phyloP scores from a whole-genome alignment of 2,329 filamentous ascomycete genomes.

The Myriosclerotinia scirpicola region DNA sequence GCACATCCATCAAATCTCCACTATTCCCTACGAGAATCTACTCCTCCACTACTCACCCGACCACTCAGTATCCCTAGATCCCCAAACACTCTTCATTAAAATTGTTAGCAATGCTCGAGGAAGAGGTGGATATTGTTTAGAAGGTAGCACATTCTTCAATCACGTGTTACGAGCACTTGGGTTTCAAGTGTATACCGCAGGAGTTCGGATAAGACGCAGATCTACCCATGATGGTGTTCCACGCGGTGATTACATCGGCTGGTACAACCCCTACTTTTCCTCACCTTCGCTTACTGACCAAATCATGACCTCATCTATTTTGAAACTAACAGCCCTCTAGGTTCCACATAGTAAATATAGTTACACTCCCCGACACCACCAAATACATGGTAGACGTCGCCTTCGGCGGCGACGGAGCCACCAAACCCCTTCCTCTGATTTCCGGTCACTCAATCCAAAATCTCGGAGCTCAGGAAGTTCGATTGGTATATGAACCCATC shows the following conservation, averaged over 20 bases:
- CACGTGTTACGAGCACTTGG: constrained; percentile 53
- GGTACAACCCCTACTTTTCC: constrained; percentile 27
- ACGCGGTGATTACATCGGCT: constrained; percentile 34
- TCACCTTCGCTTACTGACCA: not conserved
- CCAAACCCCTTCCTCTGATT: constrained; percentile 55
- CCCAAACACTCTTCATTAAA: constrained; percentile 36
- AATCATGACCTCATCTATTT: not conserved
- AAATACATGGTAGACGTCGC: constrained; percentile 60
- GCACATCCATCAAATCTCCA: constrained; percentile 33
- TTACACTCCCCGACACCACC: constrained; percentile 49
- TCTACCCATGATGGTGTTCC: constrained; percentile 30
- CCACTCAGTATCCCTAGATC: constrained; percentile 31
- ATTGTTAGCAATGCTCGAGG: constrained; percentile 37
- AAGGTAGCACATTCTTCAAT: constrained; percentile 55
- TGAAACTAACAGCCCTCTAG: constrained; percentile 32
- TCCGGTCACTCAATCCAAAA: constrained; percentile 39
- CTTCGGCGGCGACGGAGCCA: constrained; percentile 63
- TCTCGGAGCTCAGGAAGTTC: constrained; percentile 57
- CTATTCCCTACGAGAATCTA: constrained; percentile 37
- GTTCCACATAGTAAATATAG: constrained; percentile 62
- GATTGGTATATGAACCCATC: constrained; percentile 52
- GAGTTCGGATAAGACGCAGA: constrained; percentile 40
- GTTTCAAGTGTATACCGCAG: constrained; percentile 55
- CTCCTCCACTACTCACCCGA: constrained; percentile 34
- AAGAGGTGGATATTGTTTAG: constrained; percentile 62